These are phyloP conservation scores for Actinidia polygama DNA, from an alignment of 179 eudicot genomes.

Conservation along the genomic window DNA sequence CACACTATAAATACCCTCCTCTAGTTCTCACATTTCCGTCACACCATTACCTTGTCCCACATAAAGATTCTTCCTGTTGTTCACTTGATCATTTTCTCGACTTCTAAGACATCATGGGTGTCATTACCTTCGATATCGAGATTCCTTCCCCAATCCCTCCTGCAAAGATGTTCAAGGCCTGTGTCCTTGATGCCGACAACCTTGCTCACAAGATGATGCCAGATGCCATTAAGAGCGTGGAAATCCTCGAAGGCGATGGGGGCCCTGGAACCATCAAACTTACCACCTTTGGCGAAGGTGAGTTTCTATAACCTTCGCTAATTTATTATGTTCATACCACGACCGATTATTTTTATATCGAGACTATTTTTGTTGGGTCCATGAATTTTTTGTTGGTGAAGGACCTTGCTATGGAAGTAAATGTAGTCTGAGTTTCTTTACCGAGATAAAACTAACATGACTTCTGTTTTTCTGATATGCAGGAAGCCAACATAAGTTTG, in stretches of 20 bases:
- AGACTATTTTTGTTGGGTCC: not conserved
- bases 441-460: not conserved
- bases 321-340: not conserved
- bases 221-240: constrained; percentile 21
- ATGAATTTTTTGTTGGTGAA: not conserved
- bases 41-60: too few relatives aligned
- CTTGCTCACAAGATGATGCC: constrained; percentile 25
- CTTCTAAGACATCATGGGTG: constrained; percentile 11
- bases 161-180: constrained; percentile 30
- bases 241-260: constrained; percentile 25
- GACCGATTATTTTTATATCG: too few relatives aligned
- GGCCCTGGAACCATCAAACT: constrained; percentile 25
- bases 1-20: too few relatives aligned
- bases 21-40: too few relatives aligned
- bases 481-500: constrained; percentile 19
- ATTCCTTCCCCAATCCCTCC: constrained; percentile 20
- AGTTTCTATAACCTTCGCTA: not conserved
- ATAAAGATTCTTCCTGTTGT: too few relatives aligned
- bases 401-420: not conserved
- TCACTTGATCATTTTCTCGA: too few relatives aligned
- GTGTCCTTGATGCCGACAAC: constrained; percentile 31
- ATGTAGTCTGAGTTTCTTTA: not conserved
- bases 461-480: not conserved
- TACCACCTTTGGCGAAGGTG: constrained; percentile 30
- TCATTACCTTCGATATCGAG: not conserved